Base-by-base conservation (phyloP, 2,329 filamentous ascomycete species). In the Cladophialophora chaetospira region DNA sequence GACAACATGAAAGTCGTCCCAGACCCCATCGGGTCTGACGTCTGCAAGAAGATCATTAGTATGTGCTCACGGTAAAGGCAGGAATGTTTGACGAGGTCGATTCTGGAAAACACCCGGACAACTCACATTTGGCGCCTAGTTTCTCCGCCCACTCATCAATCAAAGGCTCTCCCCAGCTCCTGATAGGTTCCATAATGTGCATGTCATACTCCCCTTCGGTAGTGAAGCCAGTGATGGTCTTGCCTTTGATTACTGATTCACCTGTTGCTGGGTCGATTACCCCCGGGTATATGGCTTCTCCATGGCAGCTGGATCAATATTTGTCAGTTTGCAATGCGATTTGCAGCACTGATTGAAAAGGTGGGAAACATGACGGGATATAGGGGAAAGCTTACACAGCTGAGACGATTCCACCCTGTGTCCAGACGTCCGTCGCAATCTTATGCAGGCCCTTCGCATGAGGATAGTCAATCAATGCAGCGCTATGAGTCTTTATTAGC, bases 391-490 rank as follows among this genome's bases (percentile, higher is more conserved):
- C 53, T 17, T 50, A 59, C 36, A 79, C 77, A 9, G 75, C 71
- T 5, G 73, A 68, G 25, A 79, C 68, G 38, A 79, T 65, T 21
- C 74, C 74, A 3, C 74, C 73, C 38, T 71, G 70, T 1, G 67
- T 65, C 64, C 69, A 79, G 13, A 79, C 69, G 28, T 71, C 61
- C 15, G 68, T 62, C 1, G 75, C 76, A 50, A 79, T 72, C 6
- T 65, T 66, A 58, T 79, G 75, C 47, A 79, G 67, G 1, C 58
- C 65, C 17, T 59, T 70, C 4, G 77, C 75, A 26, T 68, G 70
- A 4, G 77, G 76, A 60, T 78, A 79, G 63, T 79, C 77, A 49
- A 79, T 73, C 45, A 79, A 61, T 2, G 75, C 69, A 1, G 77
- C 77, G 54, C n/a, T n/a, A n/a, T n/a, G n/a, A n/a, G n/a, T n/a